Percentiles rank a stretch among this genome's conserved stretches.
phyloP scores from a whole-genome alignment of 2,329 filamentous ascomycete species.

The Pyrenochaeta sp. region DNA sequence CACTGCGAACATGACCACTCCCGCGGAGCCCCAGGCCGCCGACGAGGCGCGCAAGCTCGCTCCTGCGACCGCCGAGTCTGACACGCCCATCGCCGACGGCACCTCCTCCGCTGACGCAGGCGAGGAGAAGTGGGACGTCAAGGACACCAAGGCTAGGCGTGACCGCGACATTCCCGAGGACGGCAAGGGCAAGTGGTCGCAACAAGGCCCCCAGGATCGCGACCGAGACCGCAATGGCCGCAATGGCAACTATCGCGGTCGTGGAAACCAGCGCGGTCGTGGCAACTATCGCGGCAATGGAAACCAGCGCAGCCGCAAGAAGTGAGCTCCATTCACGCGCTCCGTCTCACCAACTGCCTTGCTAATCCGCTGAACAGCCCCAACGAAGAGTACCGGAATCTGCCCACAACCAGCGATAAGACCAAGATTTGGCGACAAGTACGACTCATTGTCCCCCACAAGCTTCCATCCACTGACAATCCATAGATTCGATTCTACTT shows the following conservation, averaged over 20 bases:
- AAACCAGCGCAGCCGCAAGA: slow-evolving; percentile 26
- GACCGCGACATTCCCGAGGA: too few species aligned
- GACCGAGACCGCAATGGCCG: slow-evolving; percentile 23
- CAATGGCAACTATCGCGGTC: slow-evolving; percentile 10
- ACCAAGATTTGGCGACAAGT: slow-evolving; percentile 84
- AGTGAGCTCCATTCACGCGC: slow-evolving; percentile 7
- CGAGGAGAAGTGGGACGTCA: slow-evolving; percentile 27
- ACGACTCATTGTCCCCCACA: slow-evolving; percentile 29
- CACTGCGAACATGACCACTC: too few species aligned
- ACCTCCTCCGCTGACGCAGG: slow-evolving; percentile 13
- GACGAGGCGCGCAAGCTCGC: too few species aligned
- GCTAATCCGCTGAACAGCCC: too few species aligned
- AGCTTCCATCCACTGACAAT: slow-evolving; percentile 20
- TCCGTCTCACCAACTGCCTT: slow-evolving; percentile 10
- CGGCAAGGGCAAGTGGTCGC: too few species aligned
- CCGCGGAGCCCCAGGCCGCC: too few species aligned
- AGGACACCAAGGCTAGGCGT: too few species aligned
- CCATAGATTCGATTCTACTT: slow-evolving; percentile 93
- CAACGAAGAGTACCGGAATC: slow-evolving; percentile 48
- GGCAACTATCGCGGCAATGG: slow-evolving; percentile 23
- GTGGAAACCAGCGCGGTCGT: slow-evolving; percentile 16
- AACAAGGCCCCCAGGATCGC: too few species aligned
- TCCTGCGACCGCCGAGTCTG: slow-evolving; percentile 14
- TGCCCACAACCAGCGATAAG: slow-evolving; percentile 78
- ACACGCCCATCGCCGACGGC: slow-evolving; percentile 4